Conservation (phyloP, 1,284 basidiomycete genomes). For the Rhodofomes roseus region DNA sequence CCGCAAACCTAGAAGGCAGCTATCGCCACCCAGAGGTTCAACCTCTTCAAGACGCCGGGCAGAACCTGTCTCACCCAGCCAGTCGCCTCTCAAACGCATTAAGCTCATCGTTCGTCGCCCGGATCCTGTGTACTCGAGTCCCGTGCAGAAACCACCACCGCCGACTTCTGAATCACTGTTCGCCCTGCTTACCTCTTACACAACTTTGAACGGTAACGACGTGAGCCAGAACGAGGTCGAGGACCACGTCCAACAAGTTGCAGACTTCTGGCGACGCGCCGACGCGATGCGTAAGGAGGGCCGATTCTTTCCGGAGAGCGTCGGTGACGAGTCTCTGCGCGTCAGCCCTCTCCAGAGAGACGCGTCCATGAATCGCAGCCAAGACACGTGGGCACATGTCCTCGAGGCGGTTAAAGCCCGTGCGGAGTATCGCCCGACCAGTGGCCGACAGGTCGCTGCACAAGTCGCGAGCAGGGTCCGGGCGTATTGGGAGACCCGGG, state of each 20-base stretch:
- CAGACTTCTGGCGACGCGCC: constrained; percentile 49
- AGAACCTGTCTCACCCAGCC: constrained; percentile 20
- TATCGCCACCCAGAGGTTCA: constrained; percentile 3
- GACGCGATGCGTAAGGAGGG: constrained; percentile 41
- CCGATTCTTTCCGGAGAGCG: constrained; percentile 24
- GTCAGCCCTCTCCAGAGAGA: background rate
- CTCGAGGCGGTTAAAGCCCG: constrained; percentile 41
- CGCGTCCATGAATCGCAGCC: constrained; percentile 9
- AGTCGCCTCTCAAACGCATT: constrained; percentile 48
- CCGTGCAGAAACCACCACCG: constrained; percentile 56
- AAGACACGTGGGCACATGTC: constrained; percentile 49
- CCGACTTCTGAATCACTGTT: constrained; percentile 50
- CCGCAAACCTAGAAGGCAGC: background rate
- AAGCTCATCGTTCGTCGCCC: constrained; percentile 68
- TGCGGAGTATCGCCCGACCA: constrained; percentile 39
- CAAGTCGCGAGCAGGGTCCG: constrained; percentile 70
- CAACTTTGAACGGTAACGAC: constrained; percentile 45
- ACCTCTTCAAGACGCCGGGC: constrained; percentile 13
- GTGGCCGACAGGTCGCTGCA: constrained; percentile 43
- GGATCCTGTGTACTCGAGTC: constrained; percentile 58
- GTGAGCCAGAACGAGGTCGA: constrained; percentile 42
- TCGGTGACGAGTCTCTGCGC: constrained; percentile 11
- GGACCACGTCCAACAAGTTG: constrained; percentile 44
- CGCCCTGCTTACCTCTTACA: constrained; percentile 60
- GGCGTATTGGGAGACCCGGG: constrained; percentile 75